phyloP scores from a whole-genome alignment of 2,329 filamentous ascomycete species.

The Paracoccidioides lutzii region DNA sequence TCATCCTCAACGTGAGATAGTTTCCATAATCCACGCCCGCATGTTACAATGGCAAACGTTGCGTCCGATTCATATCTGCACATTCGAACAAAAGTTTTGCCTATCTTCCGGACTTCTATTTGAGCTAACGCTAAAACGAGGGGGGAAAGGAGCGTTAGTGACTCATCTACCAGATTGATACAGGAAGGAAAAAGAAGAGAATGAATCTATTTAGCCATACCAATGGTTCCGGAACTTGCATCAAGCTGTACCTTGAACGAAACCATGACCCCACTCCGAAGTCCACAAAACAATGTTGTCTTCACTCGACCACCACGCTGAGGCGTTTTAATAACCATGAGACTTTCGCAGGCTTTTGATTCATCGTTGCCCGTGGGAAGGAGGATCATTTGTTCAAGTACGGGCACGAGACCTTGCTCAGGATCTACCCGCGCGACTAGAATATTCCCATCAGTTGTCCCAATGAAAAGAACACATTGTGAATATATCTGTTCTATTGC shows the following conservation, averaged over 20 bases:
- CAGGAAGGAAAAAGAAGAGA: background rate
- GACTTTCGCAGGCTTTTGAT: constrained; percentile 25
- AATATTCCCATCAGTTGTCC: constrained; percentile 27
- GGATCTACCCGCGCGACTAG: constrained; percentile 18
- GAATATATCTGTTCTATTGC: constrained; percentile 19
- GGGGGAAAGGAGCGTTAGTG: constrained; percentile 7
- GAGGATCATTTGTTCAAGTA: constrained; percentile 17
- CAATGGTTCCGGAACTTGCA: constrained; percentile 14
- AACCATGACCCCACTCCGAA: constrained; percentile 34
- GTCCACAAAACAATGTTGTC: constrained; percentile 30
- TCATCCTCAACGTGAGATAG: constrained; percentile 18
- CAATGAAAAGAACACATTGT: constrained; percentile 25
- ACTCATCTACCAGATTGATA: constrained; percentile 4
- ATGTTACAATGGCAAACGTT: constrained; percentile 23
- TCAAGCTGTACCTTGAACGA: constrained; percentile 15
- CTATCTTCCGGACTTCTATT: constrained; percentile 19
- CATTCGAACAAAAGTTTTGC: constrained; percentile 26
- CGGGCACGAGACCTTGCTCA: constrained; percentile 12
- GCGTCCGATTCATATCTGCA: constrained; percentile 16
- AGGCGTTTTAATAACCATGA: constrained; percentile 18
- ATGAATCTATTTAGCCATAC: constrained; percentile 11
- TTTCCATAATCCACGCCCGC: constrained; percentile 28
- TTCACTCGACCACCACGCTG: constrained; percentile 8
- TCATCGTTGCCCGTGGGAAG: constrained; percentile 16
- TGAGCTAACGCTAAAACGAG: constrained; percentile 22